phyloP scores from a whole-genome alignment of 1,284 basidiomycete genomes.

The Dichomitus squalens region DNA sequence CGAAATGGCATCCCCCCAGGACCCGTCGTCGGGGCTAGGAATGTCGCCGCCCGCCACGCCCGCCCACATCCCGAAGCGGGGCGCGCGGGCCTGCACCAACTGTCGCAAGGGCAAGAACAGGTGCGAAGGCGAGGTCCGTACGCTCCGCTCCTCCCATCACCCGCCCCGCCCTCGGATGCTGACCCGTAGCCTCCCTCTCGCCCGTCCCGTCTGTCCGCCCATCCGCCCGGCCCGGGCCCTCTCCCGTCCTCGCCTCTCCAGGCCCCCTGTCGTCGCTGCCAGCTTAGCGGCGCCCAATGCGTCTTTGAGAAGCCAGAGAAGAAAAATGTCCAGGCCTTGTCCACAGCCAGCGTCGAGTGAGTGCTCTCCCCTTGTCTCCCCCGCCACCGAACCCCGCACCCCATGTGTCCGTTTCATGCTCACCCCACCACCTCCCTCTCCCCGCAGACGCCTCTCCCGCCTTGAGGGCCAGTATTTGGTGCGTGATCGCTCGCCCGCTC shows the following conservation, averaged over 20 bases:
- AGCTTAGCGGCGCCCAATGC: constrained; percentile 80
- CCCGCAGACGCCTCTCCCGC: constrained; percentile 70
- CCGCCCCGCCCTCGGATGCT: constrained; percentile 40
- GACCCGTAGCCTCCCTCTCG: constrained; percentile 1
- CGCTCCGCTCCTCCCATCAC: constrained; percentile 19
- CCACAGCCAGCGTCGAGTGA: constrained; percentile 74
- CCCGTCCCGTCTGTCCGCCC: constrained; percentile 45
- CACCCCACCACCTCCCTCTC: constrained; percentile 19
- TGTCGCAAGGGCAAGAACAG: constrained; percentile 92
- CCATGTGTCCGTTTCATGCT: constrained; percentile 25
- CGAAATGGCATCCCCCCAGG: constrained; percentile 26
- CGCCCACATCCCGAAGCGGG: constrained; percentile 76
- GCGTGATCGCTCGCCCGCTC: constrained; percentile 27
- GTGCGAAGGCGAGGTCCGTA: constrained; percentile 81
- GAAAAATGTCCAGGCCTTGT: constrained; percentile 63
- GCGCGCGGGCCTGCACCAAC: constrained; percentile 77
- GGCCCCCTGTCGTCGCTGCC: constrained; percentile 89
- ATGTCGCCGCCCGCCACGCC: constrained; percentile 25
- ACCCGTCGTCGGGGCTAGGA: constrained; percentile 22
- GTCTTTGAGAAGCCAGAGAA: constrained; percentile 93
- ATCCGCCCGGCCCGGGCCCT: constrained; percentile 64
- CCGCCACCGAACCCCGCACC: constrained; percentile 13
- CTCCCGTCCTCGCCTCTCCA: constrained; percentile 35
- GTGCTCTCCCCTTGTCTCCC: constrained; percentile 31
- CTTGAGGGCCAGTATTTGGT: constrained; percentile 85